Conservation (phyloP, 2,329 filamentous ascomycete genomes). For the Aureobasidium sp. region DNA sequence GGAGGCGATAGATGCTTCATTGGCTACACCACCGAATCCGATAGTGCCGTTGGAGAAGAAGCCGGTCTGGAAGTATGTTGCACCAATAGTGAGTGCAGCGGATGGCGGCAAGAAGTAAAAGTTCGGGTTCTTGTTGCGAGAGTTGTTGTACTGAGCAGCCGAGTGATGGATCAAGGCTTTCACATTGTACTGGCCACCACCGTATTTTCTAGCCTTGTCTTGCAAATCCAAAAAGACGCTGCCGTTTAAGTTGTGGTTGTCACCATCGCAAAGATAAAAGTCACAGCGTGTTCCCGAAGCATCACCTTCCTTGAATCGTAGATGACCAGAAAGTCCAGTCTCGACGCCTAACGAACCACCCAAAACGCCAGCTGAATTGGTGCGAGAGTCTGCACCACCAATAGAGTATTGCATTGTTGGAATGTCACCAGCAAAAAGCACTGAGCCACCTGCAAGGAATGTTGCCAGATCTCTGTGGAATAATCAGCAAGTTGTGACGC, state of each 20-base stretch:
- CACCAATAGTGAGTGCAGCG: neutral
- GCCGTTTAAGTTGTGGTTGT: constrained; percentile 16
- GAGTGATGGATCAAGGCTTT: constrained; percentile 16
- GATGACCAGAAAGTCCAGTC: constrained; percentile 11
- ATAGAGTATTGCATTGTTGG: constrained; percentile 16
- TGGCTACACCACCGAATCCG: constrained; percentile 4
- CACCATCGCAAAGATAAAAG: constrained; percentile 16
- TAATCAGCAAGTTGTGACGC: neutral
- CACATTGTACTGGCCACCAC: constrained; percentile 17
- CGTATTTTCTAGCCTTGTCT: constrained; percentile 15
- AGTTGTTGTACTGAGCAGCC: constrained; percentile 13
- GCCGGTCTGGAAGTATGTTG: constrained; percentile 1
- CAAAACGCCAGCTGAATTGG: neutral
- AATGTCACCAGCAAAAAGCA: constrained; percentile 16
- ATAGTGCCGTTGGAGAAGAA: constrained; percentile 9
- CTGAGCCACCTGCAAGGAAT: constrained; percentile 2
- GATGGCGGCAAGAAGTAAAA: constrained; percentile 13
- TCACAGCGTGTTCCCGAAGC: constrained; percentile 16
- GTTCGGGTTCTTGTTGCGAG: constrained; percentile 15
- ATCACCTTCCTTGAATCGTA: constrained; percentile 15
- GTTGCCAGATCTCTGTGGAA: neutral
- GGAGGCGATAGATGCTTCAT: constrained; percentile 5
- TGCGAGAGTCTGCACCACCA: constrained; percentile 13
- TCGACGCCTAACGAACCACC: constrained; percentile 13
- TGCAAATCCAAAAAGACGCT: constrained; percentile 14